These are phyloP conservation scores for Candida vaughaniae DNA, from an alignment of 805 yeast species.

Conservation along the genomic window DNA sequence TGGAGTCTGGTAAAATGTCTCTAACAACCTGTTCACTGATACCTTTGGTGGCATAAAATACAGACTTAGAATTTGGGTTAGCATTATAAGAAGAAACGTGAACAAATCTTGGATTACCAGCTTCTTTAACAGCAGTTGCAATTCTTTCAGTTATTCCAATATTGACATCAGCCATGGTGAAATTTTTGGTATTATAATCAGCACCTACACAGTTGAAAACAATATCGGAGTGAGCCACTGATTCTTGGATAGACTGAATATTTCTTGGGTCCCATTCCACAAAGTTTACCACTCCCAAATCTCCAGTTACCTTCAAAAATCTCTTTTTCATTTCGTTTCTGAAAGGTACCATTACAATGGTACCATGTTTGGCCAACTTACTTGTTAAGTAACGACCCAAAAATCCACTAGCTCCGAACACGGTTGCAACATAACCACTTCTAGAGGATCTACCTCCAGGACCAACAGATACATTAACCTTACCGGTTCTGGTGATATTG, in stretches of 20 bases:
- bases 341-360: slow-evolving; percentile 72
- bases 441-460: slow-evolving; percentile 81
- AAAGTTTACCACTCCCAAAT: slow-evolving; percentile 82
- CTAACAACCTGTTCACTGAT: slow-evolving; percentile 70
- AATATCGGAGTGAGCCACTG: slow-evolving; percentile 78
- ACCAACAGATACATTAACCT: slow-evolving; percentile 69
- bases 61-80: slow-evolving; percentile 61
- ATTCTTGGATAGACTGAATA: slow-evolving; percentile 68
- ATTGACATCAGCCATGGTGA: slow-evolving; percentile 78
- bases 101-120: slow-evolving; percentile 68
- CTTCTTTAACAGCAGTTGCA: slow-evolving; percentile 67
- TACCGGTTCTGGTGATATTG: slow-evolving; percentile 72
- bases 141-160: slow-evolving; percentile 77
- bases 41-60: slow-evolving; percentile 78
- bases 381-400: slow-evolving; percentile 71
- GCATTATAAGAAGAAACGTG: slow-evolving; percentile 84
- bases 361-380: slow-evolving; percentile 80
- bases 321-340: slow-evolving; percentile 78
- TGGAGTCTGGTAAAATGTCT: slow-evolving; percentile 67
- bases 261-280: slow-evolving; percentile 83
- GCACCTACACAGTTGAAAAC: slow-evolving; percentile 80
- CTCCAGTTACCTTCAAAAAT: slow-evolving; percentile 79
- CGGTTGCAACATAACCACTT: slow-evolving; percentile 86
- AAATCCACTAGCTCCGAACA: slow-evolving; percentile 80
- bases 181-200: slow-evolving; percentile 74